Evolutionary conservation across 768 basidiomycete species (phyloP), one percentile per base, ranked within the genome.

Genomic region (Serendipita vermifera): DNA sequence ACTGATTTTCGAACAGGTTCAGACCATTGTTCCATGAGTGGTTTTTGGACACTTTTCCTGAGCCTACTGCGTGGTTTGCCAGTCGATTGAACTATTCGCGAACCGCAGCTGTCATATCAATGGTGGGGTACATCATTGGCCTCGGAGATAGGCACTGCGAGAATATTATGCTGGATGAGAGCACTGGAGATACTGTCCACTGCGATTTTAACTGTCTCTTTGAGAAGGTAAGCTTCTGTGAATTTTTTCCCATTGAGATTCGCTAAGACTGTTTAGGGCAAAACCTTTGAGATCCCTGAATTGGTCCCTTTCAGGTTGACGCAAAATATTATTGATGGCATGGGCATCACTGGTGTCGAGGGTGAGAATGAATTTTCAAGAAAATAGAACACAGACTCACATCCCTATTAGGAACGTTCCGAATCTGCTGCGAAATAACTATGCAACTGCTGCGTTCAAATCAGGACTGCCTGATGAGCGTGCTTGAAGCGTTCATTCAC

Each of bases 161-260:
- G 70, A 99, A 99, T 65, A 97, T 98, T 48, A 74, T 99, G 13
- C 78, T 98, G 40, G 96, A 99, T 64, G 76, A 71, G 3, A 84
- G 82, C 61, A 85, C 82, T 0, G 96, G 96, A 1, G 93, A 94
- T 64, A 78, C 87, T 5, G 84, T 98, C 1, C 96, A 99, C 62
- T 92, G 98, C 57, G 96, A 98, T 68, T 93, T 99, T 63, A 97
- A 97, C 66, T 96, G 92, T 71, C 75, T 98, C 14, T 99, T 99
- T 62, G 96, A 98, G 62, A 94, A 89, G 79, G 91, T 87, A 55
- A 36, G 70, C 58, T 4, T 17, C 1, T 7, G 5, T 24, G 32
- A 33, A 7, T 17, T 40, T 9, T 39, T 38, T 5, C 33, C n/a
- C 15, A 15, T 26, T 5, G 3, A 3, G 24, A 36, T 27, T 20